Conservation (phyloP, 352 stramenopile species). For the Phytopythium montanum region DNA sequence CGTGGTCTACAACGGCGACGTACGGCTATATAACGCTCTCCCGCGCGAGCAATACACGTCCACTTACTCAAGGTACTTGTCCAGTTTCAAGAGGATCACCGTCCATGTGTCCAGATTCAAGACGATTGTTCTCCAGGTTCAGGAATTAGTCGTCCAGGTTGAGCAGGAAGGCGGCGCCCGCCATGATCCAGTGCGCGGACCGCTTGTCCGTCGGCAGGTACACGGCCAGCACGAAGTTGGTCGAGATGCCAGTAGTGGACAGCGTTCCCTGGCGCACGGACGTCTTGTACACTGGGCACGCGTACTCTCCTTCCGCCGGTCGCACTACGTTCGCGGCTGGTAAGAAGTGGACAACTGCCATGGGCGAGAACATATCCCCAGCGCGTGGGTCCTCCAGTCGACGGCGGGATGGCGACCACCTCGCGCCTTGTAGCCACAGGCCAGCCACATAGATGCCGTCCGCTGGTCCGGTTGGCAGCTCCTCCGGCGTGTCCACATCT, state of each 20-base stretch:
- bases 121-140: background rate
- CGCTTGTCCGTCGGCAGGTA: conserved; percentile 82
- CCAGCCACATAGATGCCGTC: conserved; percentile 94
- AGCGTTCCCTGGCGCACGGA: conserved; percentile 89
- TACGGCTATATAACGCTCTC: conserved; percentile 2
- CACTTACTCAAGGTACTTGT: too few species aligned
- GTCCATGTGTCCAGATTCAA: too few species aligned
- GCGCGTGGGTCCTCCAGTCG: conserved; percentile 80
- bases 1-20: too few species aligned
- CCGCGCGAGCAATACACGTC: conserved; percentile 2
- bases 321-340: conserved; percentile 77
- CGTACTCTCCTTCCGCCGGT: conserved; percentile 58
- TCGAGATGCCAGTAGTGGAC: conserved; percentile 92
- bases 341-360: conserved; percentile 90
- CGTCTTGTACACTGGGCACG: conserved; percentile 95
- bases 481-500: conserved; percentile 45
- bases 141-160: conserved; percentile 79
- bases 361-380: conserved; percentile 91
- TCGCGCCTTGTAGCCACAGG: conserved; percentile 84
- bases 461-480: conserved; percentile 58
- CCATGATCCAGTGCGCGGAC: conserved; percentile 91
- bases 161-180: conserved; percentile 90
- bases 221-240: conserved; percentile 93
- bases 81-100: too few species aligned
- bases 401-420: conserved; percentile 72